A percentile compares a stretch with the other conserved stretches of the same genome.
phyloP scores from a whole-genome alignment of 2,329 filamentous ascomycete species.

The Aspergillus brunneoviolaceus region DNA sequence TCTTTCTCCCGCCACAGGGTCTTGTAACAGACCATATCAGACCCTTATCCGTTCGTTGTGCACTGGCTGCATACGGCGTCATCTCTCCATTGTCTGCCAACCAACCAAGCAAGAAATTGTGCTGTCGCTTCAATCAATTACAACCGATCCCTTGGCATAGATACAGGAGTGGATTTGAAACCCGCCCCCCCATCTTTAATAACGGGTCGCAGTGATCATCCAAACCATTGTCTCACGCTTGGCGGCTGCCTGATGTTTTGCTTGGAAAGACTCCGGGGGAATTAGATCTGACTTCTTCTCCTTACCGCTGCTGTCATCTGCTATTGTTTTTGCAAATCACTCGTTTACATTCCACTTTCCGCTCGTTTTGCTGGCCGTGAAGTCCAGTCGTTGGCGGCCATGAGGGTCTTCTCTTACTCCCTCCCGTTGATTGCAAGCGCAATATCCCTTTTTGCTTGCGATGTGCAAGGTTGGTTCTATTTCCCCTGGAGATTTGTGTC shows the following conservation, averaged over 20 bases:
- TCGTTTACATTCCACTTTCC: neutral
- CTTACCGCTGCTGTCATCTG: slow-evolving; percentile 7
- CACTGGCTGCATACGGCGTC: neutral
- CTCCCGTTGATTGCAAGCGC: slow-evolving; percentile 28
- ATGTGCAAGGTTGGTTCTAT: slow-evolving; percentile 17
- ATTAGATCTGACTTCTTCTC: neutral
- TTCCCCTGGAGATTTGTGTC: neutral
- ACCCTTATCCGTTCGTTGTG: neutral
- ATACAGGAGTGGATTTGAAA: neutral
- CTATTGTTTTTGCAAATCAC: slow-evolving; percentile 8
- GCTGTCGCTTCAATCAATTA: neutral
- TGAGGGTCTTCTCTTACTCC: slow-evolving; percentile 28
- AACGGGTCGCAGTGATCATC: neutral
- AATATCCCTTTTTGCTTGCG: slow-evolving; percentile 23
- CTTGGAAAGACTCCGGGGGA: neutral
- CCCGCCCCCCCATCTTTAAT: neutral
- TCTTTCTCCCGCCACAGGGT: neutral
- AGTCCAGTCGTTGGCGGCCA: slow-evolving; percentile 17
- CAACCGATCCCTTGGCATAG: neutral
- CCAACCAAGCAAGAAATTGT: neutral
- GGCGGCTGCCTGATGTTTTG: slow-evolving; percentile 21
- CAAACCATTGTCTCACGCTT: slow-evolving; percentile 6
- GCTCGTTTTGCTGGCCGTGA: slow-evolving; percentile 8
- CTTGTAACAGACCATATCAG: neutral
- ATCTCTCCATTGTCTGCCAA: neutral